phyloP scores from a whole-genome alignment of 805 yeast genomes.

The Helenozyma baotianmanensis region DNA sequence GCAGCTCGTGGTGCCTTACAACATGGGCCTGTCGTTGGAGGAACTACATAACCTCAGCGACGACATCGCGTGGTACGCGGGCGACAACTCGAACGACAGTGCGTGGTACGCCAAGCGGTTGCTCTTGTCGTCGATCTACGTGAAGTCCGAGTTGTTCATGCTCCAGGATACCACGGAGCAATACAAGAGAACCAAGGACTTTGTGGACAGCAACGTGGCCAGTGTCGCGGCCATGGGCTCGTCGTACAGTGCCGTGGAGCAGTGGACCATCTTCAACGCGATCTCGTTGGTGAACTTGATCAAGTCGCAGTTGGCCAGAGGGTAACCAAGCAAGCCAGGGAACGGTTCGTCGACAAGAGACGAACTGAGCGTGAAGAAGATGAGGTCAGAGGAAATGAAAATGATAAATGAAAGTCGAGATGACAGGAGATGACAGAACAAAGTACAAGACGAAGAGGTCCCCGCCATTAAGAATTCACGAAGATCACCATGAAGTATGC shows the following conservation, averaged over 20 bases:
- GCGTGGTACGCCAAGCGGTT: slow-evolving; percentile 92
- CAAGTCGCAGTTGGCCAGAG: slow-evolving; percentile 64
- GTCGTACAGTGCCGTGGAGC: slow-evolving; percentile 61
- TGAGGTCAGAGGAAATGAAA: not conserved
- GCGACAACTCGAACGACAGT: slow-evolving; percentile 74
- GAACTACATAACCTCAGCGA: slow-evolving; percentile 76
- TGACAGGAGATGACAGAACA: not conserved
- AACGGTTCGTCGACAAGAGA: too few species aligned
- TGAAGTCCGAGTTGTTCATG: slow-evolving; percentile 75
- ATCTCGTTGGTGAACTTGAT: slow-evolving; percentile 62
- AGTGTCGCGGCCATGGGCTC: slow-evolving; percentile 53
- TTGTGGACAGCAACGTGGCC: slow-evolving; percentile 57
- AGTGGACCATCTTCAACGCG: slow-evolving; percentile 71
- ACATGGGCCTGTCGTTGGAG: slow-evolving; percentile 50
- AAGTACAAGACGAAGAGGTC: too few species aligned
- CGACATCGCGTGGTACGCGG: slow-evolving; percentile 76
- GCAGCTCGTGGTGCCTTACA: slow-evolving; percentile 60
- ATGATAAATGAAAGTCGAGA: not conserved
- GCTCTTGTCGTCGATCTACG: slow-evolving; percentile 64
- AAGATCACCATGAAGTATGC: too few species aligned
- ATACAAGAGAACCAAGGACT: slow-evolving; percentile 54
- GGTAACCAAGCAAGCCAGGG: too few species aligned
- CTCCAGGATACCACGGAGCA: slow-evolving; percentile 61
- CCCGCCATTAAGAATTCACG: too few species aligned
- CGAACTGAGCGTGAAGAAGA: too few species aligned